Base-by-base conservation (phyloP, 768 basidiomycete species). In the Lactarius pseudohatsudake region DNA sequence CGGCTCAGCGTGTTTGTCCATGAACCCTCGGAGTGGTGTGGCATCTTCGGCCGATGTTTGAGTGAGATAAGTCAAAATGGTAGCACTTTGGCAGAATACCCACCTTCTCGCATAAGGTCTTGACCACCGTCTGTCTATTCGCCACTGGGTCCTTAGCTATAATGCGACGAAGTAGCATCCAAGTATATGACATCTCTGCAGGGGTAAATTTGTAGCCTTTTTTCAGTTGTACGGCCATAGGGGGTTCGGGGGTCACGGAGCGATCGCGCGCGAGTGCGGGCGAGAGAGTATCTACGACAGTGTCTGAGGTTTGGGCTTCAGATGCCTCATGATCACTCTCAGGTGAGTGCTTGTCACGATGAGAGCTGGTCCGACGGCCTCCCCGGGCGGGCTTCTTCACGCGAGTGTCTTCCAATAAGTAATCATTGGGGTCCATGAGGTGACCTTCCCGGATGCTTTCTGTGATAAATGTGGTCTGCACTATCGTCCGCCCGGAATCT, bases 381-480 rank as follows among this genome's bases (percentile, higher is more conserved):
- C 26, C 38, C 56, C 26, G 6, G 34, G 40, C 22, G 10, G 13
- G 22, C 38, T 68, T 66, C 59, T 43, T 68, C 11, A 32, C 26
- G 13, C 38, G 26, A 13, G 28, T 45, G 38, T 64, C 60, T 62
- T 80, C 80, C 64, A 84, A 77, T 28, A 78, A 65, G 69, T 86
- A 89, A 15, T 77, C 73, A 2, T 74, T 70, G 30, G 80, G 74
- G 66, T 85, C 80, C 66, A 87, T 64, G 38, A 89, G 59, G 20
- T 67, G 74, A 22, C 78, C 75, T 65, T 79, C 75, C 56, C 76
- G 76, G 30, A 86, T 70, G 63, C 81, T 88, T 61, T 86, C 86
- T 26, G 77, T 68, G 30, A 89, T 78, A 70, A 87, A 89, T 15
- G 79, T 74, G 1, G 82, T 76, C 26, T 76, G 78, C n/a, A 91